phyloP scores from a whole-genome alignment of 2,329 filamentous ascomycete species.

The Pseudogymnoascus sp. region DNA sequence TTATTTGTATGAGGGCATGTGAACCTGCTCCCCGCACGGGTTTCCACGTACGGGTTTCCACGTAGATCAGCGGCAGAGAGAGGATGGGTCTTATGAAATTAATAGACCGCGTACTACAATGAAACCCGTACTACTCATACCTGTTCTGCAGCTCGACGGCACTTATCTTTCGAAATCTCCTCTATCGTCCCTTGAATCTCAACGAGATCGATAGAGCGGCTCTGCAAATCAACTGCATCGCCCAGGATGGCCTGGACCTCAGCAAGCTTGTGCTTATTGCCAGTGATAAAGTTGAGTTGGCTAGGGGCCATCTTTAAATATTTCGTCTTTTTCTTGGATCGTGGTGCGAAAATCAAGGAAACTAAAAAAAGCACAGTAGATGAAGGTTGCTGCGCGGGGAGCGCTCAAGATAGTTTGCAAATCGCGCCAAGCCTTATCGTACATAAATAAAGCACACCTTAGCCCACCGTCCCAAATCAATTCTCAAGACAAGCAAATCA shows the following conservation, averaged over 20 bases:
- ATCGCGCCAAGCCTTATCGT: slow-evolving; percentile 2
- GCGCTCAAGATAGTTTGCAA: neutral
- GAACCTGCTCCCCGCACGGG: neutral
- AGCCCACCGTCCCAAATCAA: neutral
- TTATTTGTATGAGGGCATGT: slow-evolving; percentile 1
- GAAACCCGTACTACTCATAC: slow-evolving; percentile 38
- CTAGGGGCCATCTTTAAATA: slow-evolving; percentile 33
- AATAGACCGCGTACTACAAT: neutral
- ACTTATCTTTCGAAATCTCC: slow-evolving; percentile 85
- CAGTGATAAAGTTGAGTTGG: slow-evolving; percentile 85
- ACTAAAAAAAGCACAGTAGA: too few species aligned
- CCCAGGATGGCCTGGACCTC: slow-evolving; percentile 85
- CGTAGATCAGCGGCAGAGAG: slow-evolving; percentile 6
- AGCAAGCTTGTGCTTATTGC: slow-evolving; percentile 86
- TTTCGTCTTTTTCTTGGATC: neutral
- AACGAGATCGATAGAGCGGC: slow-evolving; percentile 67
- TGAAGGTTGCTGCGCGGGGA: neutral
- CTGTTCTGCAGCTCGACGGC: slow-evolving; percentile 66
- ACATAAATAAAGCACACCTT: neutral
- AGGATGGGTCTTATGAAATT: neutral
- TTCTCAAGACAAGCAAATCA: neutral
- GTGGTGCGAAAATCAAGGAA: neutral
- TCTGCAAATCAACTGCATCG: slow-evolving; percentile 61
- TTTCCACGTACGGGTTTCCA: neutral
- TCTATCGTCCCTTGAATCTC: slow-evolving; percentile 92